These are phyloP conservation scores for Tetradesmus obliquus DNA, from an alignment of 139 green algal species.

Conservation along the genomic window DNA sequence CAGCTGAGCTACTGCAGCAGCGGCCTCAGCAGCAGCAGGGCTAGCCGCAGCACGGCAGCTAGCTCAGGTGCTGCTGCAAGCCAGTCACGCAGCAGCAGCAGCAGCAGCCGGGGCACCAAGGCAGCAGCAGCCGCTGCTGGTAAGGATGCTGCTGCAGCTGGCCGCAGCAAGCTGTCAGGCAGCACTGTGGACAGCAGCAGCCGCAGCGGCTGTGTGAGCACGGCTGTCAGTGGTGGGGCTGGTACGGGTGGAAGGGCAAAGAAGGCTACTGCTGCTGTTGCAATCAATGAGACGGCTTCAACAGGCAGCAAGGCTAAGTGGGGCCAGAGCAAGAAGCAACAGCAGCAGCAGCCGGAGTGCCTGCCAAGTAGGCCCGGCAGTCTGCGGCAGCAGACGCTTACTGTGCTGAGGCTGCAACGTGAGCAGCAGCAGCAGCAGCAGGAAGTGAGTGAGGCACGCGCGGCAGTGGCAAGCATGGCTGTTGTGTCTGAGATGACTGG, in stretches of 20 bases:
- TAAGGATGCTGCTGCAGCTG: neutral
- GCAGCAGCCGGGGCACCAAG: neutral
- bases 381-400: neutral
- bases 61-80: neutral
- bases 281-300: too few relatives aligned
- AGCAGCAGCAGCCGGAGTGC: neutral
- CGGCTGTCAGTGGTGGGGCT: neutral
- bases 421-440: neutral
- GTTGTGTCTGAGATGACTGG: neutral
- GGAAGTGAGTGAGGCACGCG: neutral
- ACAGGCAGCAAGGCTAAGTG: too few relatives aligned
- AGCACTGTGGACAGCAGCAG: neutral
- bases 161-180: neutral
- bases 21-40: conserved; percentile 28
- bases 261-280: neutral
- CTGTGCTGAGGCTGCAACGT: neutral
- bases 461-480: neutral
- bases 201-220: neutral
- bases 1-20: conserved; percentile 23
- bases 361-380: neutral
- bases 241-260: neutral
- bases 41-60: conserved; percentile 9
- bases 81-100: neutral
- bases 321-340: conserved; percentile 13
- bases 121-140: neutral